phyloP scores from a whole-genome alignment of 1,284 basidiomycete species.

The Tylopilus sp. region DNA sequence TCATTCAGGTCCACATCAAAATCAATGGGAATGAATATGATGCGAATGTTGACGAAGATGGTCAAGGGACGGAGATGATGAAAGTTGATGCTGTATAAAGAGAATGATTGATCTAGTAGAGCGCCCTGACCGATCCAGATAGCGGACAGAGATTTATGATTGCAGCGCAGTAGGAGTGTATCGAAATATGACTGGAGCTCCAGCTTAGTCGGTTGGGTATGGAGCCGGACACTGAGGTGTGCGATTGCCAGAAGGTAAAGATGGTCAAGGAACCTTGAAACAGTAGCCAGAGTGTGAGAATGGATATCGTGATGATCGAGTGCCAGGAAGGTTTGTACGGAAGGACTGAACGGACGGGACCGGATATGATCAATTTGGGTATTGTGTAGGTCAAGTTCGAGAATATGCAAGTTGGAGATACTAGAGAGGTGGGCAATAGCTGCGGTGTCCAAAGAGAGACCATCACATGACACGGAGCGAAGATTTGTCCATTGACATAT shows the following conservation, averaged over 20 bases:
- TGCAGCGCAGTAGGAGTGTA: background rate
- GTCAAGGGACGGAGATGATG: slow-evolving; percentile 8
- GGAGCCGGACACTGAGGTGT: background rate
- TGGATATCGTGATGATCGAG: background rate
- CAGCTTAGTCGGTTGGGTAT: background rate
- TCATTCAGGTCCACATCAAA: slow-evolving; percentile 8
- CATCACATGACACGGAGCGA: background rate
- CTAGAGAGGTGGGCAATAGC: slow-evolving; percentile 12
- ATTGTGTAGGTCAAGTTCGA: background rate
- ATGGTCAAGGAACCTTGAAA: slow-evolving; percentile 8
- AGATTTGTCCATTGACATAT: slow-evolving; percentile 14
- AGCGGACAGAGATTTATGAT: no score
- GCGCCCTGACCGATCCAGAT: no score
- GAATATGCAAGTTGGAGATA: slow-evolving; percentile 1
- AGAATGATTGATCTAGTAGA: background rate
- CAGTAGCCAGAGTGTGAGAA: background rate
- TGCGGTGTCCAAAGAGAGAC: background rate
- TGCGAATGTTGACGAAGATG: slow-evolving; percentile 13
- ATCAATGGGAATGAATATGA: slow-evolving; percentile 4
- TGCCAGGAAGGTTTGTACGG: background rate
- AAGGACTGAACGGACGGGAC: no score
- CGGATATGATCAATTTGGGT: background rate
- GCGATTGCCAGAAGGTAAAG: background rate
- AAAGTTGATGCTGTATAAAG: slow-evolving; percentile 4
- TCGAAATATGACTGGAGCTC: slow-evolving; percentile 9